Percentiles rank a stretch among this genome's conserved stretches.
Evolutionary conservation across 1,284 basidiomycete species (phyloP).

Genomic region (Trametes hirsuta): DNA sequence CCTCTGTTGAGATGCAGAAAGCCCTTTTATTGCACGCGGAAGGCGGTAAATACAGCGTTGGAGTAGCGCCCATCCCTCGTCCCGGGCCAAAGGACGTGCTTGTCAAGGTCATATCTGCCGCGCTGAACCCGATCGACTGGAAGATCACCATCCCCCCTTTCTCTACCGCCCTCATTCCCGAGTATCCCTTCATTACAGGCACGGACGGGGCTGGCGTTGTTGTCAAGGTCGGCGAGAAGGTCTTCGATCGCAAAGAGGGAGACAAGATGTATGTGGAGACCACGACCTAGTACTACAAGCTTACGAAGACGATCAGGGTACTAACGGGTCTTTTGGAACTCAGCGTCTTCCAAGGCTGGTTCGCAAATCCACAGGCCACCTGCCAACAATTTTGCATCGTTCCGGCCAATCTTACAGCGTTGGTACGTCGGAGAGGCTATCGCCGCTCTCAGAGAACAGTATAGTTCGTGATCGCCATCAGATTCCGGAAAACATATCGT

Average conservation of each 20-base stretch:
- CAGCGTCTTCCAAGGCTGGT: slow-evolving; percentile 32
- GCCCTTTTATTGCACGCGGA: slow-evolving; percentile 29
- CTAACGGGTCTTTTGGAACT: not conserved
- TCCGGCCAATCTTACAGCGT: slow-evolving; percentile 30
- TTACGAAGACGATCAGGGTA: not conserved
- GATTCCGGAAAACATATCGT: slow-evolving; percentile 35
- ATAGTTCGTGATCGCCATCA: not conserved
- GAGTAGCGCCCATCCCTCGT: slow-evolving; percentile 25
- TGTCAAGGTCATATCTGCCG: slow-evolving; percentile 42
- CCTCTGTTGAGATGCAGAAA: slow-evolving; percentile 22
- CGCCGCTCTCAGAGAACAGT: no score
- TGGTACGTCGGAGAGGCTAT: slow-evolving; percentile 20
- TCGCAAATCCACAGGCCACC: slow-evolving; percentile 22
- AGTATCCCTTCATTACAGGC: slow-evolving; percentile 53
- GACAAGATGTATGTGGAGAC: slow-evolving; percentile 37
- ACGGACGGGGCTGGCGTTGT: slow-evolving; percentile 63
- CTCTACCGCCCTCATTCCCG: slow-evolving; percentile 32
- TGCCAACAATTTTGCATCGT: slow-evolving; percentile 39
- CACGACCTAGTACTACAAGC: not conserved
- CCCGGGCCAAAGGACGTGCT: slow-evolving; percentile 46
- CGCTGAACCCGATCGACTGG: slow-evolving; percentile 46
- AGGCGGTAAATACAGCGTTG: slow-evolving; percentile 24
- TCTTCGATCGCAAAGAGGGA: slow-evolving; percentile 55
- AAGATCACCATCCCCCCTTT: slow-evolving; percentile 36
- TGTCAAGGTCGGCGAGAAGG: slow-evolving; percentile 54